phyloP scores from a whole-genome alignment of 2,329 filamentous ascomycete genomes.

The Talaromyces amestolkiae region DNA sequence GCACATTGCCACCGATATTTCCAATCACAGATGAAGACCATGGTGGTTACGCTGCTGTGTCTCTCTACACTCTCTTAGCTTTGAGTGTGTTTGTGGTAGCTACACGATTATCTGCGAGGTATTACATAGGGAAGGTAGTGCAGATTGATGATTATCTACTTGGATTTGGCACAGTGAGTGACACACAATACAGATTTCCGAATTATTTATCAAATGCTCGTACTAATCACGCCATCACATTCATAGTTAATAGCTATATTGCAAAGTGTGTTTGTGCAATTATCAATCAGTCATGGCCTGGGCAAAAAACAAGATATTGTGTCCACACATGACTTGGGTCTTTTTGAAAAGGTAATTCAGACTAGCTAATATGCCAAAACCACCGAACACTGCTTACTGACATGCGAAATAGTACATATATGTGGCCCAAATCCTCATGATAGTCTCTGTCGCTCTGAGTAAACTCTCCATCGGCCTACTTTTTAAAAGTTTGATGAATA shows the following conservation, averaged over 20 bases:
- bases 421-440: constrained; percentile 24
- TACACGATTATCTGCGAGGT: constrained; percentile 24
- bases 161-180: constrained; percentile 21
- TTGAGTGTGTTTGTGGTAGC: constrained; percentile 22
- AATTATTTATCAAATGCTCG: too few relatives aligned
- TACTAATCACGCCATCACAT: not conserved
- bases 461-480: constrained; percentile 25
- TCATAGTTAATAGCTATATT: constrained; percentile 22
- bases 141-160: constrained; percentile 25
- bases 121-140: constrained; percentile 24
- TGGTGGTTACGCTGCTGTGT: constrained; percentile 25
- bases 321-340: constrained; percentile 11
- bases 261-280: constrained; percentile 24
- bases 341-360: constrained; percentile 23
- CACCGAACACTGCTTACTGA: not conserved
- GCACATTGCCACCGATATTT: constrained; percentile 25
- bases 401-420: constrained; percentile 22
- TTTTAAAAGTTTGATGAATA: constrained; percentile 24
- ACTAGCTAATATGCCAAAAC: not conserved
- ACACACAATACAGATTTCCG: not conserved
- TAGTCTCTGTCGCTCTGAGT: constrained; percentile 22
- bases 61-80: constrained; percentile 24
- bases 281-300: constrained; percentile 25
- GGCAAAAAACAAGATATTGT: constrained; percentile 21
- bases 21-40: constrained; percentile 25